Conservation (phyloP, 306 rosid genomes). For the Rosa lucieae region DNA sequence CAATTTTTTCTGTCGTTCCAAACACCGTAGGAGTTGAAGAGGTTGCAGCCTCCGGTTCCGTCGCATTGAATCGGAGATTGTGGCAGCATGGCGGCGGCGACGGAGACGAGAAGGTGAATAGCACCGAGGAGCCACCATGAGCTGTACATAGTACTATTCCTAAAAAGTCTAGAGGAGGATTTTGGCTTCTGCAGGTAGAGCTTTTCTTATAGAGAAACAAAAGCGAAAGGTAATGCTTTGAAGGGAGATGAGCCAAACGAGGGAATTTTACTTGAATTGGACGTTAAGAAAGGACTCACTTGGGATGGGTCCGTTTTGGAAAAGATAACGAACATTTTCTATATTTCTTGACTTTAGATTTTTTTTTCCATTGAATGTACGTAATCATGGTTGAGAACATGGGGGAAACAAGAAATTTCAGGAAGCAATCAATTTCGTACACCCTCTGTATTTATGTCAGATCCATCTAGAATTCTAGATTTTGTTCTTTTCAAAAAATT, state of each 20-base stretch:
- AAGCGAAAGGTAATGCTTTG: slow-evolving; percentile 13
- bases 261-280: slow-evolving; percentile 4
- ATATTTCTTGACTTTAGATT: not conserved
- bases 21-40: slow-evolving; percentile 64
- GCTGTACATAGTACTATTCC: not conserved
- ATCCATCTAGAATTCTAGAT: too few species aligned
- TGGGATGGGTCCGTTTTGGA: not conserved
- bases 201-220: not conserved
- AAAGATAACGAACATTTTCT: not conserved
- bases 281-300: slow-evolving; percentile 15
- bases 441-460: too few species aligned
- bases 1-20: slow-evolving; percentile 67
- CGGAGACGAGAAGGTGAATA: slow-evolving; percentile 19
- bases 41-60: slow-evolving; percentile 44
- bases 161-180: not conserved
- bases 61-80: slow-evolving; percentile 51
- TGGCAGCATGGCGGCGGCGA: slow-evolving; percentile 39
- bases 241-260: not conserved
- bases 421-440: too few species aligned
- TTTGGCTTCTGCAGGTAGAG: not conserved
- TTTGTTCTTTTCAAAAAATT: too few species aligned
- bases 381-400: not conserved
- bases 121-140: slow-evolving; percentile 29
- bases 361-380: not conserved
- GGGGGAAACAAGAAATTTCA: too few species aligned